Conservation (phyloP, 169 alveolate genomes). For the Amoebophrya sp. region DNA sequence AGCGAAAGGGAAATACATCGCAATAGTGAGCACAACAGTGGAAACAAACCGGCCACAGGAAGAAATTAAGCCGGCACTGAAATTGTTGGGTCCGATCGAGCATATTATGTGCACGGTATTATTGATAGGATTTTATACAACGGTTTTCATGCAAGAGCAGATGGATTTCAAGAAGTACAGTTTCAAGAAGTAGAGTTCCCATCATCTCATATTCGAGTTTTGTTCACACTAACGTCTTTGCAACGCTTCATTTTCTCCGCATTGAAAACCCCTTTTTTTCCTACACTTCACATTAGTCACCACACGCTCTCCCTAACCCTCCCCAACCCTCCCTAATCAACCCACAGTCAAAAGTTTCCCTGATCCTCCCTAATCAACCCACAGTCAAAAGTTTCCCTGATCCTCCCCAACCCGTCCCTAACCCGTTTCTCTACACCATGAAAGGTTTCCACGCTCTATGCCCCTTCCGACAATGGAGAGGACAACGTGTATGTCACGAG, state of each 20-base stretch:
- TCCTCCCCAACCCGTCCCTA: too few species aligned
- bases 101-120: slow-evolving; percentile 56
- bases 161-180: too few species aligned
- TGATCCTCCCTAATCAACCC: too few species aligned
- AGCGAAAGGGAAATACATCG: slow-evolving; percentile 64
- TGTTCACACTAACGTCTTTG: neutral
- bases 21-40: slow-evolving; percentile 90
- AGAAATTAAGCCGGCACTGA: slow-evolving; percentile 88
- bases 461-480: slow-evolving; percentile 73
- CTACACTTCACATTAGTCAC: too few species aligned
- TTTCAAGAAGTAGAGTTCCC: too few species aligned
- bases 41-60: slow-evolving; percentile 86
- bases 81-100: slow-evolving; percentile 82
- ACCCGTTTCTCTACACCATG: too few species aligned
- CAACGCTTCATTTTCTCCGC: neutral
- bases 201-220: neutral
- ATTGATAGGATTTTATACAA: too few species aligned
- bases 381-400: too few species aligned
- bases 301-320: too few species aligned
- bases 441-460: slow-evolving; percentile 53
- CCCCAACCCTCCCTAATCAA: too few species aligned
- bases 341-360: too few species aligned
- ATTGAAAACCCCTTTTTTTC: neutral
- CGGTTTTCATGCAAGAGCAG: too few species aligned
- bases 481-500: slow-evolving; percentile 82